Evolutionary conservation across 2,329 filamentous ascomycete species (phyloP), one percentile per base, ranked within the genome.

Genomic region (Neofusicoccum cordaticola): DNA sequence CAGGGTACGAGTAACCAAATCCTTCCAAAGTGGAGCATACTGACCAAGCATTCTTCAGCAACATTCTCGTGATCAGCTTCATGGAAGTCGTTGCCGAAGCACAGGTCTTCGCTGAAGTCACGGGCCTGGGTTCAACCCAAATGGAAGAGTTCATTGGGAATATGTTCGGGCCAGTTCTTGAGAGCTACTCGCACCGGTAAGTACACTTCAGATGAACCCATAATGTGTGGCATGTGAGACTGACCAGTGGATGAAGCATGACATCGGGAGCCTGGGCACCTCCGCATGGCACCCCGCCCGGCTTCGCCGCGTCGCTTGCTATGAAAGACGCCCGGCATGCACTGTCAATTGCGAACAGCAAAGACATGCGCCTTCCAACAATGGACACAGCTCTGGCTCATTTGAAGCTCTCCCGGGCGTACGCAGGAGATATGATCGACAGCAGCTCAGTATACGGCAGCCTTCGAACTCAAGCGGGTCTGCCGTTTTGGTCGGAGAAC

Each of bases 71-170:
- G 2, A 45, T 60, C 13, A 42, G 37, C 22, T 58, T 69, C 34
- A 71, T 69, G 68, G 73, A 75, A 37, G 64, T 75, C 9, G 65
- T 75, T 0, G 69, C 69, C 4, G 73, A 75, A 60, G 72, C 72
- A 2, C 73, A 72, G 15, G 72, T 74, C 7, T 68, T 75, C 39
- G 73, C 73, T 2, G 74, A 75, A 17, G 74, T 73, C 58, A 73
- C 70, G 1, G 70, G 72, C 0, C 65, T 75, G 1, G 71, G 68
- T 3, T 67, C 65, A 3, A 65, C 65, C 2, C 67, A 68, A 44
- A 66, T 75, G 39, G 73, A 75, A 62, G 64, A 65, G 7, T 67
- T 75, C 52, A 68, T 75, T 3, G 67, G 69, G 8, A 66, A 71
- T 48, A 74, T 75, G 64, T 75, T 73, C 35, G 72, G 73, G 2